phyloP scores from a whole-genome alignment of 2,329 filamentous ascomycete genomes.

The Ophiostoma perfectum region DNA sequence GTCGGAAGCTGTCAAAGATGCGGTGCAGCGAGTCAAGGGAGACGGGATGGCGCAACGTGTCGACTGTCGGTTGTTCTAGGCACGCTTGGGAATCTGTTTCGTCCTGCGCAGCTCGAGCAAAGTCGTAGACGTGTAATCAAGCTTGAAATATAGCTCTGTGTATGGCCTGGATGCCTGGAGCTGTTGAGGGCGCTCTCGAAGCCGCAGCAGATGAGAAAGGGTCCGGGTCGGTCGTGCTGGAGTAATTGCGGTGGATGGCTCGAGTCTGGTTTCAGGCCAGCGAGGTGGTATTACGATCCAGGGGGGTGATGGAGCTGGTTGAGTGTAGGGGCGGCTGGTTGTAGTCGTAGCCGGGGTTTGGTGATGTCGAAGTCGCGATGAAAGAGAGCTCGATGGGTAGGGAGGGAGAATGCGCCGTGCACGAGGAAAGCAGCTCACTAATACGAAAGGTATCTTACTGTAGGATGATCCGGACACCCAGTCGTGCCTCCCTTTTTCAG shows the following conservation, averaged over 20 bases:
- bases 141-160: not conserved
- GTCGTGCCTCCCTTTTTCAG: conserved; percentile 15
- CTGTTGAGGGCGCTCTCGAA: not conserved
- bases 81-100: no score
- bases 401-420: not conserved
- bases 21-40: not conserved
- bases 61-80: not conserved
- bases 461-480: not conserved
- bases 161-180: no score
- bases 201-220: not conserved
- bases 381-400: not conserved
- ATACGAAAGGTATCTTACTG: not conserved
- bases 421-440: not conserved
- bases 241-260: not conserved
- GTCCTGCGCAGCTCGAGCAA: not conserved
- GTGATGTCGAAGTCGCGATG: conserved; percentile 3
- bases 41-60: not conserved
- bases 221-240: not conserved
- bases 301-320: not conserved
- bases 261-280: not conserved
- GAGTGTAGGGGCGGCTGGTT: not conserved
- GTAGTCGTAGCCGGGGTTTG: not conserved
- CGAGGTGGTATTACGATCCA: not conserved
- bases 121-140: not conserved
- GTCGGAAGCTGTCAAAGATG: not conserved